Evolutionary conservation across 495 filamentous ascomycete genomes (phyloP).

Genomic region (Articulospora tetracladia): DNA sequence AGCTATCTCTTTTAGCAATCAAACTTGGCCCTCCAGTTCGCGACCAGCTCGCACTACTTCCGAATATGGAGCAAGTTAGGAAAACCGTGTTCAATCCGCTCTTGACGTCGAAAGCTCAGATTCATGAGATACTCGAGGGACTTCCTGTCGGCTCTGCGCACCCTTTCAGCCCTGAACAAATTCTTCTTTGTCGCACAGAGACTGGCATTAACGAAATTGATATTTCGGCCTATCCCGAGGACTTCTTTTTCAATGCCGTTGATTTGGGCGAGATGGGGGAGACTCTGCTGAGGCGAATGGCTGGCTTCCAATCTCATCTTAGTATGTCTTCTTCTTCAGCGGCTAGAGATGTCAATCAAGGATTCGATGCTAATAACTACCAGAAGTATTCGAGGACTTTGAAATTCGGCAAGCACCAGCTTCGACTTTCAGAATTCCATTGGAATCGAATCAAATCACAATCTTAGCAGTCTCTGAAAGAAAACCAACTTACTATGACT

Average conservation of each 20-base stretch:
- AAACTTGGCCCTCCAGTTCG: too few relatives aligned
- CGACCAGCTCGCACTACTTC: too few relatives aligned
- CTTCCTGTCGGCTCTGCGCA: constrained; percentile 29
- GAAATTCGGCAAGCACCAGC: constrained; percentile 25
- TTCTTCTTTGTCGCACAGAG: constrained; percentile 26
- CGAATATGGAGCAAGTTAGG: constrained; percentile 24
- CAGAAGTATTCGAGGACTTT: constrained; percentile 24
- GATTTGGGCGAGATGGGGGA: constrained; percentile 28
- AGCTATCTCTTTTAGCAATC: too few relatives aligned
- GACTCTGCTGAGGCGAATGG: constrained; percentile 23
- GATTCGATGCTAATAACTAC: not conserved
- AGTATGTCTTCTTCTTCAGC: constrained; percentile 12
- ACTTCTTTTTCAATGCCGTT: constrained; percentile 28
- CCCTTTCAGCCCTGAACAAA: constrained; percentile 26
- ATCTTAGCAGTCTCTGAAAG: constrained; percentile 25
- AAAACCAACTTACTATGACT: constrained; percentile 26
- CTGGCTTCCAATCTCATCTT: constrained; percentile 15
- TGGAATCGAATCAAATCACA: constrained; percentile 21
- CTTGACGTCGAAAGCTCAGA: constrained; percentile 21
- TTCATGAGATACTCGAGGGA: constrained; percentile 19
- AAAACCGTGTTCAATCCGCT: constrained; percentile 28
- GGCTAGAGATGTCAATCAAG: not conserved
- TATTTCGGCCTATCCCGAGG: constrained; percentile 26
- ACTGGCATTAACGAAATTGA: constrained; percentile 27
- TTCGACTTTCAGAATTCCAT: constrained; percentile 26